These are phyloP conservation scores for Phlebiopsis gigantea DNA, from an alignment of 768 basidiomycete species.

Conservation along the genomic window DNA sequence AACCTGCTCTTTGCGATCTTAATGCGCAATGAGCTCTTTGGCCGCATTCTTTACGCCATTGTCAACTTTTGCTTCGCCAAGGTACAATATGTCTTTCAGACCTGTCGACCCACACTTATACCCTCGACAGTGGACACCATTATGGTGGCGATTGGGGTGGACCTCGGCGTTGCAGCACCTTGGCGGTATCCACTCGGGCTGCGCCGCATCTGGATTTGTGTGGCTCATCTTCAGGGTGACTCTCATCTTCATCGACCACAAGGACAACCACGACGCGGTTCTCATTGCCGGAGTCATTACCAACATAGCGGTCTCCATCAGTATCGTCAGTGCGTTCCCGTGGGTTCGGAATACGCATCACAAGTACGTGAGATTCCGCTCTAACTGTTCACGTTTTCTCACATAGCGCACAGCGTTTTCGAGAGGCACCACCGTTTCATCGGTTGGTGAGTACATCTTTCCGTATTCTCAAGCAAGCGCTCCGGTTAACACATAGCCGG, in stretches of 20 bases:
- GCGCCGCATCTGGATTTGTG: conserved; percentile 31
- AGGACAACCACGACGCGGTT: conserved; percentile 30
- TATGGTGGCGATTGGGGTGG: conserved; percentile 34
- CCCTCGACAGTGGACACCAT: conserved; percentile 33
- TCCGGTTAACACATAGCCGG: conserved; percentile 15
- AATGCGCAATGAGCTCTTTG: conserved; percentile 39
- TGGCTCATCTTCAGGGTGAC: conserved; percentile 34
- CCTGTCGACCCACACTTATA: not conserved
- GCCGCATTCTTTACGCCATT: conserved; percentile 31
- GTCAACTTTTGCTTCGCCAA: conserved; percentile 34
- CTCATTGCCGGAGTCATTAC: conserved; percentile 35
- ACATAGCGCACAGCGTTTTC: conserved; percentile 29
- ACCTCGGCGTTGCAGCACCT: conserved; percentile 35
- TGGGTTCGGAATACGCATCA: conserved; percentile 40
- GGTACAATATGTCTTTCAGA: conserved; percentile 17
- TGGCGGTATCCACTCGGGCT: conserved; percentile 41
- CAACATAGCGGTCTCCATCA: conserved; percentile 32
- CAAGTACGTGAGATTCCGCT: conserved; percentile 27
- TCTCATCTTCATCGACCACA: conserved; percentile 32
- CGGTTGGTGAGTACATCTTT: conserved; percentile 30
- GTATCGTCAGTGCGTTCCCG: conserved; percentile 35
- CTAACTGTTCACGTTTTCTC: conserved; percentile 2
- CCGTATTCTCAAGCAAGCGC: conserved; percentile 14
- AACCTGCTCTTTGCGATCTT: conserved; percentile 37
- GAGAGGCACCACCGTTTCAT: conserved; percentile 40